phyloP scores from a whole-genome alignment of 73 alveolate genomes.

The Tetrahymena borealis region DNA sequence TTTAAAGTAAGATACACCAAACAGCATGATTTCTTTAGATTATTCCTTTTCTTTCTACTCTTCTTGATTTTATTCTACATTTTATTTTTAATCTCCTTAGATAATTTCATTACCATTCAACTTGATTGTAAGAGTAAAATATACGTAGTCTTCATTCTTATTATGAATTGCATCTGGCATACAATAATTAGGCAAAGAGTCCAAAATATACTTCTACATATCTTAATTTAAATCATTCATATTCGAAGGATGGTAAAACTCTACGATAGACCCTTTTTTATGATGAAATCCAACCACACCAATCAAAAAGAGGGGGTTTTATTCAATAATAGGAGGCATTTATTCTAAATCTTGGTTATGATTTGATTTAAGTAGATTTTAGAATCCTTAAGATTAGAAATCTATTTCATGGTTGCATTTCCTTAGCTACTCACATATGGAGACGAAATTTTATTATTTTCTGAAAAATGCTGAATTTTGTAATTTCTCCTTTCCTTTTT shows the following conservation, averaged over 20 bases:
- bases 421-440: not conserved
- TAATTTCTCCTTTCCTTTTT: not conserved
- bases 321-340: not conserved
- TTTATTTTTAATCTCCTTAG: not conserved
- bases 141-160: slow-evolving; percentile 33
- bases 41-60: not conserved
- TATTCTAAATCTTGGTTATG: not conserved
- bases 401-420: not conserved
- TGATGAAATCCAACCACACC: slow-evolving; percentile 45
- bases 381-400: not conserved
- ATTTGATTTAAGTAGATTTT: not conserved
- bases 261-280: slow-evolving; percentile 38
- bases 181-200: slow-evolving; percentile 14
- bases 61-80: not conserved
- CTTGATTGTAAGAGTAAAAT: slow-evolving; percentile 16
- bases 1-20: slow-evolving; percentile 41
- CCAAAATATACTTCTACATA: slow-evolving; percentile 3
- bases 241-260: slow-evolving; percentile 14
- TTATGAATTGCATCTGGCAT: slow-evolving; percentile 49
- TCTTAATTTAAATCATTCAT: not conserved
- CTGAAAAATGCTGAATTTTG: not conserved
- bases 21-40: not conserved
- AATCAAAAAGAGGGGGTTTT: slow-evolving; percentile 28
- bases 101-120: not conserved
- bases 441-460: not conserved